These are phyloP conservation scores for Pyrrhoderma noxium DNA, from an alignment of 1,284 basidiomycete genomes.

Conservation along the genomic window DNA sequence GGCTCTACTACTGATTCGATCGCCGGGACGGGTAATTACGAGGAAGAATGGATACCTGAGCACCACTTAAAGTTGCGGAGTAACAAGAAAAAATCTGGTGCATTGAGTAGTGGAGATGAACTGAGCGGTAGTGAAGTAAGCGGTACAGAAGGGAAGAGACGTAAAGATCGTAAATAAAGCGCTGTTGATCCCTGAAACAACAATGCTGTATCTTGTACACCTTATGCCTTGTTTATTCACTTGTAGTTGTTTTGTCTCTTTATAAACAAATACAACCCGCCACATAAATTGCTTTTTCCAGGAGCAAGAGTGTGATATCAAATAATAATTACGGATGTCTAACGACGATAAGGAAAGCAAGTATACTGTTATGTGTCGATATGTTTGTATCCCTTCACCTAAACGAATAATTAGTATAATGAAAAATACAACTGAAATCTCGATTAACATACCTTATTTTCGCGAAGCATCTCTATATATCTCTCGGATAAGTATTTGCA, in stretches of 20 bases:
- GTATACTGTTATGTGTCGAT: constrained; percentile 29
- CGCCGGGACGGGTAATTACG: constrained; percentile 67
- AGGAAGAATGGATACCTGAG: constrained; percentile 90
- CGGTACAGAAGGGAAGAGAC: constrained; percentile 48
- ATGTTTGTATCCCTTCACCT: constrained; percentile 51
- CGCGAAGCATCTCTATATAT: constrained; percentile 77
- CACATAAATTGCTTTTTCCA: background rate
- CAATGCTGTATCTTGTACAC: background rate
- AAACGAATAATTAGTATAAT: constrained; percentile 6
- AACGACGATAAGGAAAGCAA: background rate
- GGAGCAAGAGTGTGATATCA: too few relatives aligned
- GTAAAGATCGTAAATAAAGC: constrained; percentile 52
- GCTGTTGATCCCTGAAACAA: background rate
- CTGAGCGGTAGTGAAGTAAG: constrained; percentile 52
- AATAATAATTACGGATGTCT: background rate
- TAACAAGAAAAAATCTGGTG: constrained; percentile 41
- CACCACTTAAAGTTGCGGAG: constrained; percentile 73
- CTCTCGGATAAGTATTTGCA: constrained; percentile 85
- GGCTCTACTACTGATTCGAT: constrained; percentile 42
- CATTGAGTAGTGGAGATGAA: constrained; percentile 59
- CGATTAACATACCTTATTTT: constrained; percentile 75
- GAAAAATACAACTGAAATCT: too few relatives aligned
- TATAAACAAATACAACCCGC: too few relatives aligned
- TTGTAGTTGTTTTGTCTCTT: too few relatives aligned
- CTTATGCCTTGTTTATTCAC: background rate